A percentile compares a stretch with the other conserved stretches of the same genome.
These are phyloP conservation scores for Colletotrichum melonis DNA, from an alignment of 2,329 filamentous ascomycete genomes.

Conservation along the genomic window DNA sequence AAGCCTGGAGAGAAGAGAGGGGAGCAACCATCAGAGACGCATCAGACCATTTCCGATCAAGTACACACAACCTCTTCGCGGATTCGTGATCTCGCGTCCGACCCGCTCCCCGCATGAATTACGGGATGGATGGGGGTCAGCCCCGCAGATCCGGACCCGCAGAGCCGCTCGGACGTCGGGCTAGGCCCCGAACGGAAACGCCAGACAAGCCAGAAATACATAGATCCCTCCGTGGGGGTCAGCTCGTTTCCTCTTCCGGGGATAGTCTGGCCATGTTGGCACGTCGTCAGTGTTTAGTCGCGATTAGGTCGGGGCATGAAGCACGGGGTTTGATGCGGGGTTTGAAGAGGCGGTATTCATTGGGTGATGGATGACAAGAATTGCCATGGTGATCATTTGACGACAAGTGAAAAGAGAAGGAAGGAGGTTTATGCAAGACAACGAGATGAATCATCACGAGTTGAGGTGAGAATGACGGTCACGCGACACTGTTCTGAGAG, in stretches of 20 bases:
- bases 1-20: not conserved
- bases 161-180: conserved; percentile 23
- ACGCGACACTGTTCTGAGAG: not conserved
- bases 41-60: not conserved
- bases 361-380: not conserved
- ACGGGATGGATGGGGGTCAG: conserved; percentile 24
- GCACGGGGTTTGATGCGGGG: not conserved
- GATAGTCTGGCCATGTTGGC: not conserved
- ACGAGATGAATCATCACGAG: not conserved
- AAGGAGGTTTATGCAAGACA: too few species aligned
- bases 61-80: not conserved
- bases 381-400: not conserved
- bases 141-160: conserved; percentile 6
- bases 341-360: not conserved
- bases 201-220: too few species aligned
- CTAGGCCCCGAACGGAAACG: not conserved
- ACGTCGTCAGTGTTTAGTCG: not conserved
- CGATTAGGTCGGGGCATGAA: not conserved
- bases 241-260: not conserved
- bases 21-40: not conserved
- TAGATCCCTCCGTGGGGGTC: conserved; percentile 24
- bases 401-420: not conserved
- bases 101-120: not conserved
- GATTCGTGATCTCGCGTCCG: not conserved
- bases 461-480: not conserved